Evolutionary conservation across 2,329 filamentous ascomycete genomes (phyloP), one percentile per base, ranked within the genome.

Genomic region (Aspergillus sp.): DNA sequence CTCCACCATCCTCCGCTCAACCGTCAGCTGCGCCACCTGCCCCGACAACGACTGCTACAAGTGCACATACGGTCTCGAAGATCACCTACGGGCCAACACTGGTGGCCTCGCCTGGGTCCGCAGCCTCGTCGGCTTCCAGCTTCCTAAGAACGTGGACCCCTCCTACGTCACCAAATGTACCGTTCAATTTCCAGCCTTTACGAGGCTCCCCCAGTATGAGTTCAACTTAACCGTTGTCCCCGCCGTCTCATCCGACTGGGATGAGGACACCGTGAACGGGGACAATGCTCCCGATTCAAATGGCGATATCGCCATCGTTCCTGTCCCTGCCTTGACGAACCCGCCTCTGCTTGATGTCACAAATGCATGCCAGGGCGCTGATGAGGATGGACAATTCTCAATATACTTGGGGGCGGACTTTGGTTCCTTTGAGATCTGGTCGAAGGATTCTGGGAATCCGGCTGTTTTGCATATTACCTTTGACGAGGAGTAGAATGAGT

Each of bases 111-210:
- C 59, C 38, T 62, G 48, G 23, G 49, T 57, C 22, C 64, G 60
- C 15, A 56, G 54, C 30, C 57, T 66, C 6, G 49, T 66, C 19
- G 62, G 59, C 2, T 66, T 64, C 45, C 17, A 56, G 45, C 54
- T 64, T 23, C 61, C 62, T 2, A 55, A n/a, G 5, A 28, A 50
- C 7, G 28, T 58, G 3, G 45, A 57, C 30, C 43, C 53, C 19
- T 46, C 50, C 49, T 19, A 54, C 7, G 19, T 61, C 43, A 60
- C 34, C 7, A 25, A 49, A 28, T 66, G 64, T n/a, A 62, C 54
- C 6, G 57, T 66, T 7, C 64, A 66, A 15, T 64, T 66, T n/a
- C 62, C 64, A 3, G 62, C 62, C 11, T 64, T 66, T n/a, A 57
- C 55, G 4, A 48, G 49, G 11, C 57, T 38, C 1, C 34, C 56